Percentiles rank a stretch among this genome's conserved stretches.
Evolutionary conservation across 805 yeast genomes (phyloP).

Genomic region (Myxozyma neglecta): DNA sequence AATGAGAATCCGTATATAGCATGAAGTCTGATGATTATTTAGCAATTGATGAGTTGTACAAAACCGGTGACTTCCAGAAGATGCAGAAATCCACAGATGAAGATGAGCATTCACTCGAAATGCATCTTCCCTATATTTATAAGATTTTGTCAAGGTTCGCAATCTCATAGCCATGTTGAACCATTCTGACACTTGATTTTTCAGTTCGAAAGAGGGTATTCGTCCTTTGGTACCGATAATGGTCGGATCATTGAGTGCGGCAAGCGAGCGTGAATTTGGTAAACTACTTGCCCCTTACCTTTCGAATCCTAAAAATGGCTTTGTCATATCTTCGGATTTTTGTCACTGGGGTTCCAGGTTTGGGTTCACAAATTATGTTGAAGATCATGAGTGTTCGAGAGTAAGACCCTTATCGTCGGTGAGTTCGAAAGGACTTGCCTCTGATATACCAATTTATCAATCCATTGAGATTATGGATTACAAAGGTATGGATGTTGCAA

Average conservation of each 20-base stretch:
- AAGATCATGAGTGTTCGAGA: conserved; percentile 17
- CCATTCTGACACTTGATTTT: background rate
- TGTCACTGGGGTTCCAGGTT: conserved; percentile 81
- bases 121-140: conserved; percentile 82
- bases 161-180: background rate
- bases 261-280: conserved; percentile 50
- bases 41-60: conserved; percentile 35
- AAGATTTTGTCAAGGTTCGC: conserved; percentile 45
- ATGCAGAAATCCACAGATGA: conserved; percentile 67
- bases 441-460: conserved; percentile 55
- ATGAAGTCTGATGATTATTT: background rate
- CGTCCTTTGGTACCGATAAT: conserved; percentile 69
- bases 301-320: conserved; percentile 56
- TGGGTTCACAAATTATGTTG: conserved; percentile 45
- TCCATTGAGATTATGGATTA: conserved; percentile 75
- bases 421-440: conserved; percentile 19
- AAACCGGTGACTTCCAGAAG: conserved; percentile 48
- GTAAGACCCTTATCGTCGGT: conserved; percentile 5
- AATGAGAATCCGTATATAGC: background rate
- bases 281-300: conserved; percentile 54
- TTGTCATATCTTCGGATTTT: conserved; percentile 85
- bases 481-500: conserved; percentile 62
- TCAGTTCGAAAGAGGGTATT: conserved; percentile 16
- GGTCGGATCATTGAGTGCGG: conserved; percentile 61
- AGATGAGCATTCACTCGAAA: conserved; percentile 89